phyloP scores from a whole-genome alignment of 2,329 filamentous ascomycete species.

The Macrophomina phaseolina region DNA sequence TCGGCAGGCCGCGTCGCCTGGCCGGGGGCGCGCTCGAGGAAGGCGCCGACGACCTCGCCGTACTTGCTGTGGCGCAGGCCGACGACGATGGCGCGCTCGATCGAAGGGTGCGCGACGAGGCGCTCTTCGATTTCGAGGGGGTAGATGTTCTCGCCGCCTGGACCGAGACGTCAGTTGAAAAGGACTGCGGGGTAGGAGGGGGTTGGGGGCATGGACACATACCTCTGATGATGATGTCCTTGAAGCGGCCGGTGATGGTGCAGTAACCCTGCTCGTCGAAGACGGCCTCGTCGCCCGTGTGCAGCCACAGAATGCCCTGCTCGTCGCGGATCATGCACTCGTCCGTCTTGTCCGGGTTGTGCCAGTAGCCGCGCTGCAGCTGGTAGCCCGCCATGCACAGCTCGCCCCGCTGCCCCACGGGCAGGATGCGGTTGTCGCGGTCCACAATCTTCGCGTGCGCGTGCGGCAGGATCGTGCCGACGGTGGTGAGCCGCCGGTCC shows the following conservation, averaged over 20 bases:
- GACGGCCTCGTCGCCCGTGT: constrained; percentile 48
- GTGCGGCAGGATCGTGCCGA: constrained; percentile 78
- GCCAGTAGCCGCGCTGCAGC: constrained; percentile 67
- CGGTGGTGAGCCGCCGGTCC: constrained; percentile 69
- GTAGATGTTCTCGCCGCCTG: constrained; percentile 54
- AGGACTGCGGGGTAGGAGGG: not conserved
- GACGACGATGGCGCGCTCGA: constrained; percentile 71
- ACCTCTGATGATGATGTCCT: constrained; percentile 79
- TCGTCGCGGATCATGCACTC: constrained; percentile 73
- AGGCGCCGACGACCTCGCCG: constrained; percentile 74
- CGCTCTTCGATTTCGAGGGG: constrained; percentile 78
- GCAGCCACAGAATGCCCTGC: constrained; percentile 53
- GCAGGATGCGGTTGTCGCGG: constrained; percentile 67
- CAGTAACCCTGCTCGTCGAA: constrained; percentile 62
- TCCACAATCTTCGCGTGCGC: constrained; percentile 77
- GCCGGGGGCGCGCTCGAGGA: constrained; percentile 49
- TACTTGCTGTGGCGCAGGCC: constrained; percentile 73
- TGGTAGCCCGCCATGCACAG: constrained; percentile 81
- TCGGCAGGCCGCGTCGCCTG: constrained; percentile 37
- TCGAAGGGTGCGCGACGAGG: constrained; percentile 66
- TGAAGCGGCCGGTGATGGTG: constrained; percentile 74
- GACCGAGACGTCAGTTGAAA: not conserved
- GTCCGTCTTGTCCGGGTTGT: constrained; percentile 75
- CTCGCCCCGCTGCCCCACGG: constrained; percentile 72
- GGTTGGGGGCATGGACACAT: constrained; percentile 27